Conservation (phyloP, 495 filamentous ascomycete genomes). For the Penicillium soppii region DNA sequence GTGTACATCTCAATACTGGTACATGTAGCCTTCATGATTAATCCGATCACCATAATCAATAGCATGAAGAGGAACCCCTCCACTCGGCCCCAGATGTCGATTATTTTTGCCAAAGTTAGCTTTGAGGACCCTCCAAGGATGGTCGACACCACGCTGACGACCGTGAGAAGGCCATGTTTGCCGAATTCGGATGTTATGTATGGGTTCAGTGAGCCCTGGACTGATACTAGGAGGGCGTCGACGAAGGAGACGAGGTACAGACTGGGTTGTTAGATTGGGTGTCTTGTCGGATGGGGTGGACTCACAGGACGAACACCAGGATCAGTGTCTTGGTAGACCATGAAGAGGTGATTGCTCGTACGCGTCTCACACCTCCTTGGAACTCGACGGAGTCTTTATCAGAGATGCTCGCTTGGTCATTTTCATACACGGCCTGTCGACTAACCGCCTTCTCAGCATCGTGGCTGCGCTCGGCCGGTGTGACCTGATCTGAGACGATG, state of each 20-base stretch:
- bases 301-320: constrained; percentile 10
- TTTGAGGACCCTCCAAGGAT: constrained; percentile 60
- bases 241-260: constrained; percentile 16
- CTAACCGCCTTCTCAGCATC: constrained; percentile 1
- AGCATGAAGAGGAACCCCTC: constrained; percentile 44
- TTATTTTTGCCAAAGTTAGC: constrained; percentile 58
- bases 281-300: background rate
- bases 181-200: constrained; percentile 25
- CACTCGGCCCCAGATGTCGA: constrained; percentile 58
- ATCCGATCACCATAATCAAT: constrained; percentile 28
- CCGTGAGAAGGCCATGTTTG: constrained; percentile 19
- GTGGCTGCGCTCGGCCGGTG: background rate
- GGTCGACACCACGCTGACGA: constrained; percentile 19
- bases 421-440: background rate
- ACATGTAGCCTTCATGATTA: constrained; percentile 43
- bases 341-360: constrained; percentile 5
- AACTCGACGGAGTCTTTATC: constrained; percentile 1
- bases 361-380: constrained; percentile 6
- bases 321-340: constrained; percentile 7
- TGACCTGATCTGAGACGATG: background rate
- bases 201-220: constrained; percentile 13
- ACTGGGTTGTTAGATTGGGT: background rate
- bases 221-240: constrained; percentile 3
- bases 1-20: constrained; percentile 39
- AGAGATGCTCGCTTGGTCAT: background rate